phyloP scores from a whole-genome alignment of 2,329 filamentous ascomycete genomes.

The Fusarium annulatum region DNA sequence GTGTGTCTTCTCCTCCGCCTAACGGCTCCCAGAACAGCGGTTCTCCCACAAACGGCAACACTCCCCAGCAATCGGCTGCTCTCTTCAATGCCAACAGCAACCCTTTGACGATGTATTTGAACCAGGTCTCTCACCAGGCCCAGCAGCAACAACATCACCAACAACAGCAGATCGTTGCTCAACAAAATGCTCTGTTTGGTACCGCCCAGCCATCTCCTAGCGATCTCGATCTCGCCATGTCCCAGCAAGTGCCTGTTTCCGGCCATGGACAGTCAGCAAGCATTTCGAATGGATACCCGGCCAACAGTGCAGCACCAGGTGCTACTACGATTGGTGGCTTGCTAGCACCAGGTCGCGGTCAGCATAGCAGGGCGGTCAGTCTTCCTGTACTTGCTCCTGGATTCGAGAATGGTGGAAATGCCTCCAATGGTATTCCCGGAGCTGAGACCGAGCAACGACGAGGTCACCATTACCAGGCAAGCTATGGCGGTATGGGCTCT shows the following conservation, averaged over 20 bases:
- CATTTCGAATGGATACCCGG: slow-evolving; percentile 72
- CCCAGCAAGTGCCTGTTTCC: slow-evolving; percentile 69
- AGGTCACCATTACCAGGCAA: slow-evolving; percentile 74
- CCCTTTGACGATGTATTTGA: slow-evolving; percentile 92
- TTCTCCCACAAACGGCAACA: slow-evolving; percentile 65
- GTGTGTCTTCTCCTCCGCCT: slow-evolving; percentile 65
- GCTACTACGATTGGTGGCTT: slow-evolving; percentile 80
- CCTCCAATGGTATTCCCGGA: slow-evolving; percentile 60
- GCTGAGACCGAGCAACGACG: slow-evolving; percentile 64
- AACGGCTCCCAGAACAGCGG: slow-evolving; percentile 71
- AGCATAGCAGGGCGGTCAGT: slow-evolving; percentile 86
- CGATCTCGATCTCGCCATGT: slow-evolving; percentile 68
- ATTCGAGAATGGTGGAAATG: slow-evolving; percentile 69
- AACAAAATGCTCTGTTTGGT: slow-evolving; percentile 85
- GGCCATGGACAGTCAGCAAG: slow-evolving; percentile 74
- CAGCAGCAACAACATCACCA: slow-evolving; percentile 82
- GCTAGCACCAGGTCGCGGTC: slow-evolving; percentile 74
- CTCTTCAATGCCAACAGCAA: slow-evolving; percentile 88
- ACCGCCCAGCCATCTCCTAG: slow-evolving; percentile 71
- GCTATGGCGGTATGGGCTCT: slow-evolving; percentile 68
- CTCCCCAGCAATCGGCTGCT: slow-evolving; percentile 73
- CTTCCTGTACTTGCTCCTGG: slow-evolving; percentile 77
- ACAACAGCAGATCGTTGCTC: slow-evolving; percentile 75
- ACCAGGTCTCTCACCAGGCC: slow-evolving; percentile 79
- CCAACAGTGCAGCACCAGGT: slow-evolving; percentile 62